Conservation (phyloP, 1,284 basidiomycete species). For the Cryptococcus jaspeensis region DNA sequence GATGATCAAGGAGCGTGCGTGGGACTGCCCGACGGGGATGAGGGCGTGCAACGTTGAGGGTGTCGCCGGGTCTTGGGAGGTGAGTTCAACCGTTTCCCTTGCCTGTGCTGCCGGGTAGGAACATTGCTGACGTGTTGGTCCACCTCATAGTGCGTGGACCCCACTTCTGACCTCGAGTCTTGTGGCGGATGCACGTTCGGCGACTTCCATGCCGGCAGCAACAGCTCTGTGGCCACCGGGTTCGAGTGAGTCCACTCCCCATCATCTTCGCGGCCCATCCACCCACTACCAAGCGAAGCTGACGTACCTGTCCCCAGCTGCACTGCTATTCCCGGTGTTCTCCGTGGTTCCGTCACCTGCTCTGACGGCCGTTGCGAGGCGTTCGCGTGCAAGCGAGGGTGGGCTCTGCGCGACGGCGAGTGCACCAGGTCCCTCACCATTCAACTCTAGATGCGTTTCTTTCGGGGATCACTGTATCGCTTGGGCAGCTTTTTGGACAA, state of each 20-base stretch:
- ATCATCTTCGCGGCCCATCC: not conserved
- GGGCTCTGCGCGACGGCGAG: conserved; percentile 7
- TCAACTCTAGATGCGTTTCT: not conserved
- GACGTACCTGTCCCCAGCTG: too few species aligned
- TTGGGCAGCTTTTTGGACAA: too few species aligned
- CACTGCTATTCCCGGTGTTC: conserved; percentile 10
- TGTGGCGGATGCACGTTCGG: conserved; percentile 9
- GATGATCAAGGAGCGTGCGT: conserved; percentile 6
- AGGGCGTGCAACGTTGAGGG: conserved; percentile 12
- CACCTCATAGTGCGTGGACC: conserved; percentile 5
- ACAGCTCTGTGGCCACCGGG: conserved; percentile 11
- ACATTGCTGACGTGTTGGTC: not conserved
- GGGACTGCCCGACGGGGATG: conserved; percentile 14
- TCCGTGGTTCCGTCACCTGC: conserved; percentile 13
- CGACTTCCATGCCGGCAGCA: not conserved
- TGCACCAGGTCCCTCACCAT: conserved; percentile 1
- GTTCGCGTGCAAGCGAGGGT: conserved; percentile 15
- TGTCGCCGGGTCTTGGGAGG: conserved; percentile 13
- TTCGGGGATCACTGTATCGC: too few species aligned
- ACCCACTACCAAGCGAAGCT: not conserved
- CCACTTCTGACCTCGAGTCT: conserved; percentile 12
- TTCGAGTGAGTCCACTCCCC: conserved; percentile 6
- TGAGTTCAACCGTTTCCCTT: not conserved
- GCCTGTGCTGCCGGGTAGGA: too few species aligned
- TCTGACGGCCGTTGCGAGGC: conserved; percentile 7